These are phyloP conservation scores for Actinomortierella wolfii DNA, from an alignment of 371 early-diverging fungal species.

Conservation along the genomic window DNA sequence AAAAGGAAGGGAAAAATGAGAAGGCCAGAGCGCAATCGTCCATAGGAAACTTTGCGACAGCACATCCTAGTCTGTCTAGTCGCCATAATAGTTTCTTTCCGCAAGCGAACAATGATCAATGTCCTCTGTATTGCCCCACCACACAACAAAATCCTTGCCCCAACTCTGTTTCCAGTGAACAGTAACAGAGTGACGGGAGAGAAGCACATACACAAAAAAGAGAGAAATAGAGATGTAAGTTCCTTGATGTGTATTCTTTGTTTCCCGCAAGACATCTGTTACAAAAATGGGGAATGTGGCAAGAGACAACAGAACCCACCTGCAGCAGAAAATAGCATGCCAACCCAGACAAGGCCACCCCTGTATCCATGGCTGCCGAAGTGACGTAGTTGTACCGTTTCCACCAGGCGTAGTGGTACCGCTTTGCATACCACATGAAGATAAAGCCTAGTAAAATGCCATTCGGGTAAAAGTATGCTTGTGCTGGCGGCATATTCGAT, in stretches of 20 bases:
- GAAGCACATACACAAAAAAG: neutral
- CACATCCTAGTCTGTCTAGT: constrained; percentile 3
- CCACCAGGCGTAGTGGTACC: constrained; percentile 66
- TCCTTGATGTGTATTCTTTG: neutral
- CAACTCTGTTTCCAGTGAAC: constrained; percentile 15
- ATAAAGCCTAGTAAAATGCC: constrained; percentile 42
- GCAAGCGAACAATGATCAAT: constrained; percentile 29
- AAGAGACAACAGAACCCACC: constrained; percentile 1
- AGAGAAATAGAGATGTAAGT: neutral
- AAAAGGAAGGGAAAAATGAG: neutral
- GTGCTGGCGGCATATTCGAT: constrained; percentile 44
- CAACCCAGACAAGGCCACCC: constrained; percentile 51
- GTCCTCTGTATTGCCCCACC: constrained; percentile 14
- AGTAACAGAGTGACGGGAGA: too few species aligned
- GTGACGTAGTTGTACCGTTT: constrained; percentile 68
- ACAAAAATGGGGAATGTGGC: too few species aligned
- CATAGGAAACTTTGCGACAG: too few species aligned
- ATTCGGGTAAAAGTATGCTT: constrained; percentile 10
- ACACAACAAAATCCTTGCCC: constrained; percentile 16
- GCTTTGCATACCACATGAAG: constrained; percentile 61
- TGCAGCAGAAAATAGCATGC: constrained; percentile 23
- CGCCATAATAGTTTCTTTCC: constrained; percentile 22
- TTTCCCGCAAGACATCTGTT: too few species aligned
- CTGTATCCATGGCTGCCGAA: constrained; percentile 73
- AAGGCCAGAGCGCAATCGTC: too few species aligned